Evolutionary conservation across 1,139 yeast genomes (phyloP).

Genomic region (Blastobotrys illinoisensis): DNA sequence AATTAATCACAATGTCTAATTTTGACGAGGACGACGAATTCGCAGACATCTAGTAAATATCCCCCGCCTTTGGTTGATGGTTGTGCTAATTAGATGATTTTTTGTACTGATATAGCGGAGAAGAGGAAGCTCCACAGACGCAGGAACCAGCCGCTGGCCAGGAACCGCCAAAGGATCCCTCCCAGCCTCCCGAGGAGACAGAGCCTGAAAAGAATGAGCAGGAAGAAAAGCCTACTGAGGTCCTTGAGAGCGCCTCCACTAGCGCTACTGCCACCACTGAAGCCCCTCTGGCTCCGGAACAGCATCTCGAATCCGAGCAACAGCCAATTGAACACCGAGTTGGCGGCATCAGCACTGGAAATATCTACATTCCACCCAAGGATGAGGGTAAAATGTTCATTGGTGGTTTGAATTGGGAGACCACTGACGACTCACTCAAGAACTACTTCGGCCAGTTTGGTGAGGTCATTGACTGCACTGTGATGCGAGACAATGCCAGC

Average conservation of each 20-base stretch:
- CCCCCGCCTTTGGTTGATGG: conserved; percentile 1
- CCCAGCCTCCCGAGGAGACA: background rate
- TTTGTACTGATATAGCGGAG: conserved; percentile 6
- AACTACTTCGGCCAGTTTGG: conserved; percentile 88
- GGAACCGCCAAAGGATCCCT: background rate
- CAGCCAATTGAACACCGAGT: conserved; percentile 14
- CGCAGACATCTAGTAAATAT: conserved; percentile 60
- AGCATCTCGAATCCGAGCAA: conserved; percentile 26
- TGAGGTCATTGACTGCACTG: conserved; percentile 81
- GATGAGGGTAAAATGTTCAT: conserved; percentile 88
- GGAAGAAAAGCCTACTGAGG: conserved; percentile 4
- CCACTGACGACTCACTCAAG: conserved; percentile 72
- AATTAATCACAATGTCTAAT: conserved; percentile 43
- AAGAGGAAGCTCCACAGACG: conserved; percentile 3
- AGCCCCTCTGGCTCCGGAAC: conserved; percentile 19
- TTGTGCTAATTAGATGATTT: conserved; percentile 3
- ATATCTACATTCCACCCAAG: conserved; percentile 37
- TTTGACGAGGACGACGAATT: conserved; percentile 82
- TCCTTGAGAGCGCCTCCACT: background rate
- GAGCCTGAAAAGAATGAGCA: background rate
- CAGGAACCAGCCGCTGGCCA: background rate
- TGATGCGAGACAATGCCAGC: conserved; percentile 86
- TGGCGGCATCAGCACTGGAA: conserved; percentile 36
- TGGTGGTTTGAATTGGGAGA: conserved; percentile 98
- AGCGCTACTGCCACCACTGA: background rate